Percentiles rank a stretch among this genome's conserved stretches.
These are phyloP conservation scores for Cardamine occulta DNA, from an alignment of 345 rosid genomes.

Conservation along the genomic window DNA sequence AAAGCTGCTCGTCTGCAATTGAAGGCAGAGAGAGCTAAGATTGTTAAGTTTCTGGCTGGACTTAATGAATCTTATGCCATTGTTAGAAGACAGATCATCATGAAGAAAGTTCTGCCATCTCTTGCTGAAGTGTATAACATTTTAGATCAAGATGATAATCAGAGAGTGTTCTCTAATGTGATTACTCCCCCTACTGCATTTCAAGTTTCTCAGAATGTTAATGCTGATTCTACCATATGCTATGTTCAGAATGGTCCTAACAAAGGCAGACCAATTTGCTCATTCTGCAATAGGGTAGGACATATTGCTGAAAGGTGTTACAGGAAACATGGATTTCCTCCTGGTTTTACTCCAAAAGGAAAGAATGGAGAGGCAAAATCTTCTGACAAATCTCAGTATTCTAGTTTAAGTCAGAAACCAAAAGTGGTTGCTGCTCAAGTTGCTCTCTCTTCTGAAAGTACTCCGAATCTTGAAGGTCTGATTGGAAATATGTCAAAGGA, in stretches of 20 bases:
- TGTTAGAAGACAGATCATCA: no score
- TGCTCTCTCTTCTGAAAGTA: no score
- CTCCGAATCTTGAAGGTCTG: no score
- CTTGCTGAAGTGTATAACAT: no score
- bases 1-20: background rate
- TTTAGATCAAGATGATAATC: background rate
- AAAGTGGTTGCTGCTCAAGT: no score
- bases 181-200: background rate
- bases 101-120: no score
- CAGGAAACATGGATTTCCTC: background rate
- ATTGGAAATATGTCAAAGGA: no score
- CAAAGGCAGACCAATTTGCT: background rate
- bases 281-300: background rate
- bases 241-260: no score
- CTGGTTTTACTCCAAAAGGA: background rate
- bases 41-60: background rate
- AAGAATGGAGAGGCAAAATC: background rate
- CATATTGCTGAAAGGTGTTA: background rate
- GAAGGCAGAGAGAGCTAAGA: background rate
- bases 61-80: no score
- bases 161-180: background rate
- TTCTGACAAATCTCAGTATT: no score
- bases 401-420: no score
- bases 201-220: background rate
- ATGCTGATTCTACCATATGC: no score